Evolutionary conservation across 208 protist genomes (phyloP).

Genomic region (Wallacemonas collosoma): DNA sequence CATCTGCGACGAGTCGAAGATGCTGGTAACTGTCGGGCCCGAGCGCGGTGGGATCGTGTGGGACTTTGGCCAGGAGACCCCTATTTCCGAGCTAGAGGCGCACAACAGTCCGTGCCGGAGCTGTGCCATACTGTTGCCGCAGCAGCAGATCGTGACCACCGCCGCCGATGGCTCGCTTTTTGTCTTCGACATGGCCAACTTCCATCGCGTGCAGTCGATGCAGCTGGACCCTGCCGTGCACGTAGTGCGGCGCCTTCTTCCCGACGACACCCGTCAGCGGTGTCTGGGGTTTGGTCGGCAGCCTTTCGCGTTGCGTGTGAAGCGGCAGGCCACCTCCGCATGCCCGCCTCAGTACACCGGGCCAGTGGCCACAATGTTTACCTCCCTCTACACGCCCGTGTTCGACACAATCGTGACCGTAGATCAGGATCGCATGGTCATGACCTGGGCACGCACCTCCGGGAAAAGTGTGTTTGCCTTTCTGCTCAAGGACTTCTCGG

Average conservation of each 20-base stretch:
- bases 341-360: conserved; percentile 67
- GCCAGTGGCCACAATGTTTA: conserved; percentile 60
- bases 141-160: conserved; percentile 60
- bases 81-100: conserved; percentile 62
- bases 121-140: conserved; percentile 47
- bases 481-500: conserved; percentile 78
- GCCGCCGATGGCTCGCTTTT: conserved; percentile 62
- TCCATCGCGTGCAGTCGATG: conserved; percentile 61
- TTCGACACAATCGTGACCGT: conserved; percentile 79
- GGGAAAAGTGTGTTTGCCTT: conserved; percentile 72
- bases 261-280: conserved; percentile 36
- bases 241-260: conserved; percentile 30
- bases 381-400: conserved; percentile 51
- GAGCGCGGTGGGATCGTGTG: conserved; percentile 81
- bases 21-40: conserved; percentile 77
- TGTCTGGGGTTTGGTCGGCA: conserved; percentile 54
- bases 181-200: conserved; percentile 71
- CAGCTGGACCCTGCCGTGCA: conserved; percentile 25
- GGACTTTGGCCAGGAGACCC: conserved; percentile 66
- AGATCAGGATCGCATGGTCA: conserved; percentile 63
- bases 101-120: conserved; percentile 69
- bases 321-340: conserved; percentile 48
- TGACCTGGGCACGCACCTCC: conserved; percentile 71
- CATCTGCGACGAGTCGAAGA: conserved; percentile 47
- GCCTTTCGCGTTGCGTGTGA: conserved; percentile 55